Evolutionary conservation across 257 asterid species (phyloP), one percentile per base, ranked within the genome.

Genomic region (Paulownia fortunei): DNA sequence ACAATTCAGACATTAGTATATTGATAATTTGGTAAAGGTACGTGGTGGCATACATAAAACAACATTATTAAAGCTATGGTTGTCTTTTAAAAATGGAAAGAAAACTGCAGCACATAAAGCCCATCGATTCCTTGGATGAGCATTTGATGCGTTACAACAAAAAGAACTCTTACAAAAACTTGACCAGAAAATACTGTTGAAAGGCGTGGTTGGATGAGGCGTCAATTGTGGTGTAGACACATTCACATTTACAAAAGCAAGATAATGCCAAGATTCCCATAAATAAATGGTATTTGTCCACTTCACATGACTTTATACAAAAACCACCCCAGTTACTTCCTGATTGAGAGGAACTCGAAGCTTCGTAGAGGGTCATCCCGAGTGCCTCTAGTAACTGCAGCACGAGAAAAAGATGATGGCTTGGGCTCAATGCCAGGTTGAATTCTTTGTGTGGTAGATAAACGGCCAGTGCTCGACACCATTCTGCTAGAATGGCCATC

Each of bases 361-460:
- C 99, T 95, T 58, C 97, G 91, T 60, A 95, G 89, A 79, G 94
- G 92, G 79, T 93, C 96, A 44, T 88, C 97, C 1, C 90, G 90
- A 55, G 87, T 65, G 71, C 92, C 97, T 81, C 84, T 89, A 34
- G 86, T 18, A 39, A 76, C 68, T 10, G 88, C 81, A 55, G 84
- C 65, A 46, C 97, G 97, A 2, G 95, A 72, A 34, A 89, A 86
- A 4, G 94, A 69, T 10, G 98, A 85, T 41, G 89, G 86, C 62
- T 84, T 92, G 30, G 90, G 73, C 18, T 90, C 96, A 23, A 65
- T 13, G 9, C 88, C 87, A 18, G 95, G 82, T 49, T 84, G 95
- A 36, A 84, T 52, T 82, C 93, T 90, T 37, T 92, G 94, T 0
- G 91, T 78, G 26, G 92, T 80, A 2, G 95, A 85, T 18, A 76